These are phyloP conservation scores for Venturiaceae sp. DNA, from an alignment of 2,329 filamentous ascomycete species.

Conservation along the genomic window DNA sequence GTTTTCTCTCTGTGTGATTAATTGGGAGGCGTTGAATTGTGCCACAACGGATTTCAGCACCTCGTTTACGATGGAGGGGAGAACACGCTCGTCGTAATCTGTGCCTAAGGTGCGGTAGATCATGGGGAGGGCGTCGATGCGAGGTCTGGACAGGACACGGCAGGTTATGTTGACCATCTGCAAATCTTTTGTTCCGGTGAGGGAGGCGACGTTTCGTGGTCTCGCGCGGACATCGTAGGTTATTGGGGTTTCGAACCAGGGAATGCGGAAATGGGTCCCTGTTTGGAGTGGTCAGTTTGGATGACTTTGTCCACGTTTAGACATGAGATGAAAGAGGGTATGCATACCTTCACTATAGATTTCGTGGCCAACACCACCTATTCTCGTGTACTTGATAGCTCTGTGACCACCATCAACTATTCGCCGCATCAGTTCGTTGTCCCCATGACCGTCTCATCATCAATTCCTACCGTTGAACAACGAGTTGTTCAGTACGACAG, in stretches of 20 bases:
- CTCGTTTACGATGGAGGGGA: constrained; percentile 98
- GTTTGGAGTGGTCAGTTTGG: constrained; percentile 3
- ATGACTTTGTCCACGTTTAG: not conserved
- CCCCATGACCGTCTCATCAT: not conserved
- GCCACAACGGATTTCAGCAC: constrained; percentile 97
- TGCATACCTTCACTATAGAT: constrained; percentile 84
- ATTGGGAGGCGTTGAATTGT: constrained; percentile 95
- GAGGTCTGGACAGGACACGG: constrained; percentile 89
- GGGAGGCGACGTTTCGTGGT: constrained; percentile 89
- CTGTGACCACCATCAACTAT: constrained; percentile 93
- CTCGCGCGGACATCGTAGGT: constrained; percentile 97
- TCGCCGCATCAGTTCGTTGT: constrained; percentile 9
- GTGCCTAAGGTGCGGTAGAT: constrained; percentile 93
- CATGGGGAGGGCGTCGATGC: constrained; percentile 80
- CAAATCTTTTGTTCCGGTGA: constrained; percentile 97
- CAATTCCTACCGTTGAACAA: constrained; percentile 54
- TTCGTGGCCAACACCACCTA: constrained; percentile 89
- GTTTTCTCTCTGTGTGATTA: constrained; percentile 98
- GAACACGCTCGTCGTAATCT: constrained; percentile 95
- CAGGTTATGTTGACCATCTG: constrained; percentile 99
- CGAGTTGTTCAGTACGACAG: constrained; percentile 50
- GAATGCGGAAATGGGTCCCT: constrained; percentile 89
- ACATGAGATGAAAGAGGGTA: not conserved
- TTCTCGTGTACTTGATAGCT: constrained; percentile 93
- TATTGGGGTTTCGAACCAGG: constrained; percentile 95